Evolutionary conservation across 2,329 filamentous ascomycete species (phyloP), one percentile per base, ranked within the genome.

Genomic region (Sphaerulina populicola): DNA sequence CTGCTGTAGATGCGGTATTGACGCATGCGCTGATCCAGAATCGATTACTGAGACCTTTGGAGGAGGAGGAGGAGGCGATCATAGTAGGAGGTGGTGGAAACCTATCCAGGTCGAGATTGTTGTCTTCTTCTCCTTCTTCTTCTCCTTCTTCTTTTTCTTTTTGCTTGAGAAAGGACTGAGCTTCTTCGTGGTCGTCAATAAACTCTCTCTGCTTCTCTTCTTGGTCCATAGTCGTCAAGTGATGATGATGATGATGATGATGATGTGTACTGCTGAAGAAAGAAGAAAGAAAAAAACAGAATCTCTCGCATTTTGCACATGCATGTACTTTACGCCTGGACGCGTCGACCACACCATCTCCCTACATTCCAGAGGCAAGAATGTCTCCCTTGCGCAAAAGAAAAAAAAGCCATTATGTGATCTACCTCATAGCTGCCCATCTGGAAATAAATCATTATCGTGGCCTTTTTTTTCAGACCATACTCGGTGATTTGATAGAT

Each of bases 1-100:
- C 55, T 11, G 51, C 56, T 2, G 60, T 62, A 18, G 53, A 47
- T 2, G 53, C 4, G 5, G 56, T 58, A 21, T 62, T 62, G 39
- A 61, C 44, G 2, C 46, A 40, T 6, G 56, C 55, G 29, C 54
- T 54, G 47, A 62, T 39, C 55, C 59, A 60, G 49, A 60, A 60
- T 10, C 50, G 52, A 10, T 31, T 30, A 31, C 56, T 55, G 31
- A 55, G 39, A 4, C 51, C 50, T 23, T 31, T 44, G 6, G 18
- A 18, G 18, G 18, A 18, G 18, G 18, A 18, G 18, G 18, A 18
- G 18, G 47, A 35, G 14, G 29, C 44, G 21, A 46, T 38, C 1
- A 21, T 39, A 2, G 40, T 14, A 14, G 41, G 14, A 31, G 51
- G 29, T 12, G 31, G 51, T 12, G 27, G 45, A 15, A 31, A 33